Conservation (phyloP, 176 grass and related monocot genomes). For the Rhynchospora breviuscula region DNA sequence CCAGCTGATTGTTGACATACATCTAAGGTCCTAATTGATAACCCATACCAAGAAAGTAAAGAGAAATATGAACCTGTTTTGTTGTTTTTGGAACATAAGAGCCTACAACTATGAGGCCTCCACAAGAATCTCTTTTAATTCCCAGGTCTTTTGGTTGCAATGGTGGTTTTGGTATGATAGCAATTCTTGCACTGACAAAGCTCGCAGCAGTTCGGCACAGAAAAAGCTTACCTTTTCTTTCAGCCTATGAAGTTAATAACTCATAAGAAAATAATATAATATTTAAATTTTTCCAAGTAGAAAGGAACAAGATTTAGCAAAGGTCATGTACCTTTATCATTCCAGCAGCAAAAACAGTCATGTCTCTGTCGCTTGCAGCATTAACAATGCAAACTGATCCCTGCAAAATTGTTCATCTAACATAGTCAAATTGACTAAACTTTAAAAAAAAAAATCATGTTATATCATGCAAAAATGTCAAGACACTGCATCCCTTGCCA, state of each 20-base stretch:
- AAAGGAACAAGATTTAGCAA: not conserved
- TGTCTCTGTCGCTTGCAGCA: constrained; percentile 81
- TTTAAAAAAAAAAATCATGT: not conserved
- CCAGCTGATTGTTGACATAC: not conserved
- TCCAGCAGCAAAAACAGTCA: constrained; percentile 85
- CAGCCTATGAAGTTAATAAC: constrained; percentile 55
- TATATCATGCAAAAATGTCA: not conserved
- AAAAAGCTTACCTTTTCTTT: constrained; percentile 78
- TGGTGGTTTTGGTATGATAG: constrained; percentile 64
- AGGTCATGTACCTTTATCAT: constrained; percentile 72
- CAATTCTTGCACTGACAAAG: constrained; percentile 95
- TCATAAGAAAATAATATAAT: constrained; percentile 15
- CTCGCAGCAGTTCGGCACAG: constrained; percentile 92
- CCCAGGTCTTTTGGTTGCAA: constrained; percentile 69
- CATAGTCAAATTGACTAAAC: not conserved
- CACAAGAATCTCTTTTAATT: constrained; percentile 59
- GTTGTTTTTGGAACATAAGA: constrained; percentile 99
- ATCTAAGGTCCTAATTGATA: not conserved
- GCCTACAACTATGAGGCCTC: constrained; percentile 94
- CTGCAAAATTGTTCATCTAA: constrained; percentile 37
- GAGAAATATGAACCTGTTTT: constrained; percentile 57
- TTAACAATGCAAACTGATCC: constrained; percentile 90
- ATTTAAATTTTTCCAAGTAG: not conserved
- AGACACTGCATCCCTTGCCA: not conserved
- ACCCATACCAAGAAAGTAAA: not conserved